Evolutionary conservation across 768 basidiomycete genomes (phyloP), one percentile per base, ranked within the genome.

Genomic region (Calocybe cyanea): DNA sequence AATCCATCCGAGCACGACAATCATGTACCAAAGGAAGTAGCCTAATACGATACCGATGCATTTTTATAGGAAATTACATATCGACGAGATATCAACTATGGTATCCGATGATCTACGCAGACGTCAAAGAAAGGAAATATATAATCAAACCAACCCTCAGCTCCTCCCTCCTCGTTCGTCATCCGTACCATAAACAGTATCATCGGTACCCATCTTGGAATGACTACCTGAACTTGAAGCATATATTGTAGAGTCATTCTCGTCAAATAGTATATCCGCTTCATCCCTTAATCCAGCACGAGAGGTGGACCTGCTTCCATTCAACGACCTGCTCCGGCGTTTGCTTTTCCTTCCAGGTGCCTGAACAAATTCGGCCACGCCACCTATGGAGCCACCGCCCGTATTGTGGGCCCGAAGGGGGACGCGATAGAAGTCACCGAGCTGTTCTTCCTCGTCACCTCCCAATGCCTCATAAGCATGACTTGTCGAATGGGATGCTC

Each of bases 401-500:
- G 65, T 57, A 45, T 52, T 63, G 24, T 72, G 72, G 7, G 72
- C 67, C 52, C 77, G 76, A 23, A 82, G 67, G 0, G 85, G 79
- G 15, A 85, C 70, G 50, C 76, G 78, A 59, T 87, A 85, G 55
- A 85, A 80, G 48, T 85, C 83, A 45, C 83, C 80, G 23, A 76
- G 64, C 28, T 82, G 79, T 30, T 82, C 83, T 10, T 85, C 83
- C 33, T 80, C 79, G 36, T 67, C 71, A 9, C 65, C 58, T 51
- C 66, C 63, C 40, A 75, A 52, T 34, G 68, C 57, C 36, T 73
- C 65, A 41, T 76, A 73, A 18, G 69, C 61, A 19, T 64, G 56
- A 47, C 60, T 54, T 41, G 64, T 61, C 35, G 64, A 60, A 63
- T 37, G 41, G 62, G 47, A 45, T 63, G 25, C 50, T 59, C 44